Evolutionary conservation across 371 early-diverging fungal species (phyloP), one percentile per base, ranked within the genome.

Genomic region (Smittium culicis): DNA sequence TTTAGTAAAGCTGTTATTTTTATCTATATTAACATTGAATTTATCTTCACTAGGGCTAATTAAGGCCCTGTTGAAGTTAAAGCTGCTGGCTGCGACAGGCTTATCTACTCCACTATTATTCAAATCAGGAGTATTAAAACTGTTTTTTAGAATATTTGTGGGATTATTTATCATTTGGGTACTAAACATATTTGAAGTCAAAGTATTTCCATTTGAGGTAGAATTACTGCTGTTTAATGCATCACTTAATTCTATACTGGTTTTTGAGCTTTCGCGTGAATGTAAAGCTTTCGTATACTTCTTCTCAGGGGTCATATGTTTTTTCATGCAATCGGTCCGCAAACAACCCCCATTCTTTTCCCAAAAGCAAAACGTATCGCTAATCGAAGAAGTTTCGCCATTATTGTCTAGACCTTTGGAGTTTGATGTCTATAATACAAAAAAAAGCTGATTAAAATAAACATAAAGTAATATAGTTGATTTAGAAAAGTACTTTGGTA

Each of bases 311-410:
- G 5, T 30, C n/a, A 33, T 27, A 33, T 63, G 63, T 35, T 25
- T 63, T 17, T 5, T 30, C 2, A 14, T 5, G n/a, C 63, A 63
- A 14, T 35, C 33, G 14, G 63, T 20, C n/a, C 33, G 31, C 35
- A 63, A 32, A 63, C 63, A 63, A n/a, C 63, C 63, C 33, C 63
- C 63, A n/a, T 63, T 63, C 14, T 63, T 27, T 32, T 63, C 63
- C 63, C 63, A 63, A n/a, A 30, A 63, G 35, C 63, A 63, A 8
- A 63, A 27, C 2, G 32, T 33, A 45, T 5, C 11, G 5, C 11
- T 20, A 5, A 20, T 45, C 45, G 45, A n/a, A n/a, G n/a, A n/a
- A n/a, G n/a, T n/a, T n/a, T n/a, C n/a, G n/a, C n/a, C n/a, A n/a
- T n/a, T n/a, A n/a, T n/a, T n/a, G n/a, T n/a, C n/a, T n/a, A 20